Percentiles rank a stretch among this genome's conserved stretches.
phyloP scores from a whole-genome alignment of 192 early-diverging fungal genomes.

The Coemansia sp. region DNA sequence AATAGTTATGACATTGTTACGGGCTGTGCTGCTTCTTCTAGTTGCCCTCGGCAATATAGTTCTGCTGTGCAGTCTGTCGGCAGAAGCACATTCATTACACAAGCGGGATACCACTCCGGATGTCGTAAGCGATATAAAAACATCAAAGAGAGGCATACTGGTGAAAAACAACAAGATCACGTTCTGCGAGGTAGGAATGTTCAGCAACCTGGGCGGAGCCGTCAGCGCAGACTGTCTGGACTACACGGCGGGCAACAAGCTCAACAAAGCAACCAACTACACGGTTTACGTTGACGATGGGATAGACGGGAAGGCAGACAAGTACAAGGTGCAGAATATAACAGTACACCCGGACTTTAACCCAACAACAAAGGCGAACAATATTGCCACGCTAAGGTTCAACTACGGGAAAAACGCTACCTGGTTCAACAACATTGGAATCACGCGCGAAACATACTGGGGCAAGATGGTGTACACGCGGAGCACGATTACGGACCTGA shows the following conservation, averaged over 20 bases:
- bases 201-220: constrained; percentile 20
- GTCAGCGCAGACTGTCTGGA: constrained; percentile 38
- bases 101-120: neutral
- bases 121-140: constrained; percentile 3
- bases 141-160: constrained; percentile 24
- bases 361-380: constrained; percentile 27
- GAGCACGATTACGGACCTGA: constrained; percentile 12
- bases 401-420: constrained; percentile 1
- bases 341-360: constrained; percentile 31
- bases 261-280: constrained; percentile 13
- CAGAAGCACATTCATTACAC: neutral
- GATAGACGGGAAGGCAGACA: neutral
- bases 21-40: neutral
- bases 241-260: constrained; percentile 2
- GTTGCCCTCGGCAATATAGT: neutral
- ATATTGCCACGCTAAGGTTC: constrained; percentile 28
- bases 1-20: neutral
- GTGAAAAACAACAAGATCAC: constrained; percentile 22
- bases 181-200: constrained; percentile 23
- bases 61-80: neutral
- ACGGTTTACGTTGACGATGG: constrained; percentile 14
- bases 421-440: constrained; percentile 24
- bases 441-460: constrained; percentile 7
- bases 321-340: constrained; percentile 6
- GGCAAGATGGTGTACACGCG: constrained; percentile 15